phyloP scores from a whole-genome alignment of 306 rosid species.

The Arachis hypogaea region DNA sequence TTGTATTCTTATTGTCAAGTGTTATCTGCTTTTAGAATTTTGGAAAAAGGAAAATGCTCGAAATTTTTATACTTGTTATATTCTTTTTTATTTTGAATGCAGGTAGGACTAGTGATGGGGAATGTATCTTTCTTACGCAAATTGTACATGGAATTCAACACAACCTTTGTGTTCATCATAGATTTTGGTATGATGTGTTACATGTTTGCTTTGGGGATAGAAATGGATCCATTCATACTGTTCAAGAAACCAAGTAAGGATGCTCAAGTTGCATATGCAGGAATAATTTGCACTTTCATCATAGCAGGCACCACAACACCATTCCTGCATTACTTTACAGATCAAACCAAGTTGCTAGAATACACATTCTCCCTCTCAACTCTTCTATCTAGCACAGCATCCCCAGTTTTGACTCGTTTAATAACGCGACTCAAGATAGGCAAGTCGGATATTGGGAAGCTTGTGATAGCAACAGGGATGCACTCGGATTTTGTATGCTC shows the following conservation, averaged over 20 bases:
- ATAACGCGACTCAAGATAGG: conserved; percentile 76
- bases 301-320: conserved; percentile 52
- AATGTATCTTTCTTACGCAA: conserved; percentile 59
- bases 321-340: conserved; percentile 43
- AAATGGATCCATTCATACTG: conserved; percentile 78
- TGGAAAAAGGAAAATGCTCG: background rate
- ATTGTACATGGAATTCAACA: conserved; percentile 38
- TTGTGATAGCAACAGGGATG: conserved; percentile 87
- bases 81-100: conserved; percentile 42
- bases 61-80: background rate
- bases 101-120: conserved; percentile 79
- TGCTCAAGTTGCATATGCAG: conserved; percentile 74
- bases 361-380: conserved; percentile 62
- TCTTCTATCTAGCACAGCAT: conserved; percentile 74
- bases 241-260: conserved; percentile 61
- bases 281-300: conserved; percentile 63
- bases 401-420: conserved; percentile 81
- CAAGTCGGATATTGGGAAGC: conserved; percentile 86
- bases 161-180: conserved; percentile 59
- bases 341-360: conserved; percentile 15
- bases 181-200: conserved; percentile 89
- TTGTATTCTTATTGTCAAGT: no score
- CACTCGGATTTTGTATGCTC: conserved; percentile 76
- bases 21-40: no score
- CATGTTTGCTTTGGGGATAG: conserved; percentile 92